Percentiles rank a stretch among this genome's conserved stretches.
Evolutionary conservation across 495 filamentous ascomycete species (phyloP).

Genomic region (Hamigera avellanea): DNA sequence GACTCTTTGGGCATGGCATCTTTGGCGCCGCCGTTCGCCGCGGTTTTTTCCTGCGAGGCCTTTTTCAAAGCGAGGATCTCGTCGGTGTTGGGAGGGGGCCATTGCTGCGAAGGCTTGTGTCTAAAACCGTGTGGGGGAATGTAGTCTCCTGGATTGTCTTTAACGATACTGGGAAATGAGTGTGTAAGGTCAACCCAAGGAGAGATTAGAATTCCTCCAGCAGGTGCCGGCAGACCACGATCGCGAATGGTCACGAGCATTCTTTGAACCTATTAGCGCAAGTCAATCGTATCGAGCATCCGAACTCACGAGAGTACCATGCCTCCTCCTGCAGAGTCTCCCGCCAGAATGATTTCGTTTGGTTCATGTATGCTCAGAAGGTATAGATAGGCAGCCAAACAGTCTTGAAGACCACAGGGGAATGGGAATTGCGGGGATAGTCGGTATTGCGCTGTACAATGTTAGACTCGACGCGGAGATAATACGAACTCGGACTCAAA

Average conservation of each 20-base stretch:
- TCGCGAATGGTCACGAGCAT: conserved; percentile 76
- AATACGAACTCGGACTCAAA: neutral
- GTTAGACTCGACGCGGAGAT: too few relatives aligned
- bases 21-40: neutral
- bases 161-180: conserved; percentile 79
- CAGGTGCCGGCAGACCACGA: conserved; percentile 67
- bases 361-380: conserved; percentile 64
- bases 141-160: conserved; percentile 66
- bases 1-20: neutral
- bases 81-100: conserved; percentile 83
- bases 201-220: conserved; percentile 80
- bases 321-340: conserved; percentile 84
- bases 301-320: conserved; percentile 55
- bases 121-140: conserved; percentile 79
- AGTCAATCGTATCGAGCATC: neutral
- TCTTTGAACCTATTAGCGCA: neutral
- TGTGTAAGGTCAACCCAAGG: conserved; percentile 94
- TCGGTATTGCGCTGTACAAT: conserved; percentile 54
- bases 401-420: conserved; percentile 82
- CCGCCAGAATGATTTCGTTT: conserved; percentile 68
- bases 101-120: conserved; percentile 69
- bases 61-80: conserved; percentile 37
- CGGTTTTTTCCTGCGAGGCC: conserved; percentile 13
- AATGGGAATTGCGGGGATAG: conserved; percentile 92
- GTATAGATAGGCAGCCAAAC: conserved; percentile 74